A percentile compares a stretch with the other conserved stretches of the same genome.
These are phyloP conservation scores for Botryotinia convoluta DNA, from an alignment of 2,329 filamentous ascomycete species.

Conservation along the genomic window DNA sequence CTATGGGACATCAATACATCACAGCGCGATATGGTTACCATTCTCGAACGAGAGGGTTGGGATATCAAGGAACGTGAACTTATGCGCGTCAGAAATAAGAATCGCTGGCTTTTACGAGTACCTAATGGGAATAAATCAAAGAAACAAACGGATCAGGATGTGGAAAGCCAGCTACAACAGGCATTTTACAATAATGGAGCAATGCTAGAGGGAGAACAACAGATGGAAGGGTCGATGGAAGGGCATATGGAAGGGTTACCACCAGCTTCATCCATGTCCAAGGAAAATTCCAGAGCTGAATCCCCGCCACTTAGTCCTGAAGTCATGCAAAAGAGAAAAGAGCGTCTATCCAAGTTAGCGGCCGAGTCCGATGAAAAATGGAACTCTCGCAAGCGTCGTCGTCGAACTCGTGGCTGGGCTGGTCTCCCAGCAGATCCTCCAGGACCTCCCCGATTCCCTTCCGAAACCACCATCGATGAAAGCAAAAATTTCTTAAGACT, in stretches of 20 bases:
- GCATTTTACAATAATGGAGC: slow-evolving; percentile 37
- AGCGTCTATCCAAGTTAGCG: slow-evolving; percentile 54
- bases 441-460: slow-evolving; percentile 71
- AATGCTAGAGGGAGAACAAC: slow-evolving; percentile 33
- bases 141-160: slow-evolving; percentile 38
- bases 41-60: slow-evolving; percentile 70
- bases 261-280: slow-evolving; percentile 23
- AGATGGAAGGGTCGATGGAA: slow-evolving; percentile 32
- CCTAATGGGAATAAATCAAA: slow-evolving; percentile 56
- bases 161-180: slow-evolving; percentile 38
- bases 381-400: slow-evolving; percentile 62
- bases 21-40: slow-evolving; percentile 71
- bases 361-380: slow-evolving; percentile 61
- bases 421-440: slow-evolving; percentile 66
- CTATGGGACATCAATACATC: slow-evolving; percentile 73
- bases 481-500: slow-evolving; percentile 68
- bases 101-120: slow-evolving; percentile 64
- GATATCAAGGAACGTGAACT: slow-evolving; percentile 69
- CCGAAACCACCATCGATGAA: slow-evolving; percentile 78
- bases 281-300: slow-evolving; percentile 24
- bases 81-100: slow-evolving; percentile 64
- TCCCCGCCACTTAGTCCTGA: slow-evolving; percentile 45
- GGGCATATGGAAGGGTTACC: slow-evolving; percentile 28
- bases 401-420: slow-evolving; percentile 65
- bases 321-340: slow-evolving; percentile 51